Evolutionary conservation across 805 yeast species (phyloP).

Genomic region (Saturnispora besseyi): DNA sequence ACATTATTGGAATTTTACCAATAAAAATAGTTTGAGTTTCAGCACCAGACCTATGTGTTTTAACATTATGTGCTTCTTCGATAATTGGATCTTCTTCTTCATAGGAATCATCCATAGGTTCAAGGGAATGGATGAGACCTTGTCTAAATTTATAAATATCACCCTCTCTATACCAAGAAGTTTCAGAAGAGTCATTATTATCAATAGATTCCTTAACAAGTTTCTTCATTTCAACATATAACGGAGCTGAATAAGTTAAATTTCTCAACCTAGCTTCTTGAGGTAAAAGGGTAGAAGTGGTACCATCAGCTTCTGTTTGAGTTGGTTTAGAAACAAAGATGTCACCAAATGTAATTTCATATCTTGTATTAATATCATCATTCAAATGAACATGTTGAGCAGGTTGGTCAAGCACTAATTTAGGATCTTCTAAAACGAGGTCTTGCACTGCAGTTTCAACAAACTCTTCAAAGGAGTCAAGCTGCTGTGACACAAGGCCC

Average conservation of each 20-base stretch:
- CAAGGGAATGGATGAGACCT: conserved; percentile 22
- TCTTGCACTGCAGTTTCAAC: conserved; percentile 95
- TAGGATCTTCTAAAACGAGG: conserved; percentile 91
- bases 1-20: conserved; percentile 97
- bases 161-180: conserved; percentile 50
- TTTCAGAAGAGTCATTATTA: conserved; percentile 39
- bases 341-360: conserved; percentile 96
- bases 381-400: conserved; percentile 93
- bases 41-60: conserved; percentile 27
- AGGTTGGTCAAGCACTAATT: conserved; percentile 90
- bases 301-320: conserved; percentile 99
- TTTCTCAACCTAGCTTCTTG: conserved; percentile 97
- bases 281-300: conserved; percentile 97
- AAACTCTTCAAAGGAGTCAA: conserved; percentile 97
- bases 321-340: conserved; percentile 94
- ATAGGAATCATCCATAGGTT: conserved; percentile 29
- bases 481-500: conserved; percentile 95
- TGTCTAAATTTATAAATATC: conserved; percentile 34
- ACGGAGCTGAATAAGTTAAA: conserved; percentile 90
- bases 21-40: conserved; percentile 49
- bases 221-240: conserved; percentile 93
- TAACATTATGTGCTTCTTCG: conserved; percentile 33
- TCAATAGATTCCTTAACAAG: conserved; percentile 79
- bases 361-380: conserved; percentile 85
- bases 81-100: conserved; percentile 62